These are phyloP conservation scores for Pachyrhizus erosus DNA, from an alignment of 306 rosid species.

Conservation along the genomic window DNA sequence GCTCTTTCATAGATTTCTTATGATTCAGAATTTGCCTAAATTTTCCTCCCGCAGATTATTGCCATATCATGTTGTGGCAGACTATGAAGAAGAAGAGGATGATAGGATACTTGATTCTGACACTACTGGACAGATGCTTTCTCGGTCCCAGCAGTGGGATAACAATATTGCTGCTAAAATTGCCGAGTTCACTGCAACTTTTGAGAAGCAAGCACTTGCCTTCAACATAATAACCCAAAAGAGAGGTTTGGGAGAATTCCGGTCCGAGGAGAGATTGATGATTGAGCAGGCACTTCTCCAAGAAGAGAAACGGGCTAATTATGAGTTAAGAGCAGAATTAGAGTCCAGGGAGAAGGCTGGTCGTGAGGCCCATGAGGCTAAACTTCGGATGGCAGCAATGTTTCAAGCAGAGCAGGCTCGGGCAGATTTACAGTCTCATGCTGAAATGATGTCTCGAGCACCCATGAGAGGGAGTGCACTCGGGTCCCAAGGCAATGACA, in stretches of 20 bases:
- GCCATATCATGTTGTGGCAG: slow-evolving; percentile 98
- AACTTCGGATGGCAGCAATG: slow-evolving; percentile 81
- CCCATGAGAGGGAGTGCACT: slow-evolving; percentile 81
- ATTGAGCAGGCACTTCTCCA: slow-evolving; percentile 93
- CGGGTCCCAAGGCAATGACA: slow-evolving; percentile 73
- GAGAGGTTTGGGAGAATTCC: slow-evolving; percentile 82
- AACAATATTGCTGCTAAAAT: slow-evolving; percentile 90
- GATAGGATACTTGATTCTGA: slow-evolving; percentile 97
- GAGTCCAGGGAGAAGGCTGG: slow-evolving; percentile 92
- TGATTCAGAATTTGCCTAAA: slow-evolving; percentile 33
- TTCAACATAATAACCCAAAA: slow-evolving; percentile 88
- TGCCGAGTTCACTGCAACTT: slow-evolving; percentile 89
- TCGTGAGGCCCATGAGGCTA: slow-evolving; percentile 82
- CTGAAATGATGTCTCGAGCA: slow-evolving; percentile 84
- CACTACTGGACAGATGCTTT: slow-evolving; percentile 87
- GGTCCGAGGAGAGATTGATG: slow-evolving; percentile 97
- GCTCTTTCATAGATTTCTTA: slow-evolving; percentile 26
- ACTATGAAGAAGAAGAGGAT: slow-evolving; percentile 98
- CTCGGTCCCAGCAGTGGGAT: slow-evolving; percentile 99
- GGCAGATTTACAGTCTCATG: slow-evolving; percentile 75
- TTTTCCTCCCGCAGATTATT: slow-evolving; percentile 65
- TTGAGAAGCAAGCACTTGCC: slow-evolving; percentile 96
- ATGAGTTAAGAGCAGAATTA: slow-evolving; percentile 74
- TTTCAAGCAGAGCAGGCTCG: slow-evolving; percentile 86
- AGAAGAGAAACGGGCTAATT: slow-evolving; percentile 78